phyloP scores from a whole-genome alignment of 345 rosid species.

The Lagerstroemia speciosa region DNA sequence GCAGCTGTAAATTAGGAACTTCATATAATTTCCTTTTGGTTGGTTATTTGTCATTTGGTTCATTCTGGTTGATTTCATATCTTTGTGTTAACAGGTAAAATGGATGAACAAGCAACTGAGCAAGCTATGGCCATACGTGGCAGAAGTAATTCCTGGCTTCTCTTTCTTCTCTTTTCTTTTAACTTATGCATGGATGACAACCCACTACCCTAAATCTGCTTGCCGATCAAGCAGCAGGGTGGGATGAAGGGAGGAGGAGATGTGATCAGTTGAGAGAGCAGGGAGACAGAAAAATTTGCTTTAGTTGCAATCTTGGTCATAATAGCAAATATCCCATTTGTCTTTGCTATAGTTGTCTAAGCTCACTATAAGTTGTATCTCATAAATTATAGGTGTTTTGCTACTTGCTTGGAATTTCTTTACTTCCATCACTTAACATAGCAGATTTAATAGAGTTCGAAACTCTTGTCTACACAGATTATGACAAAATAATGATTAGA shows the following conservation, averaged over 20 bases:
- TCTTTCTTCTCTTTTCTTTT: not conserved
- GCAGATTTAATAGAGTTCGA: not conserved
- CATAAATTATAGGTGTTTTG: not conserved
- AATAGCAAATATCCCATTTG: not conserved
- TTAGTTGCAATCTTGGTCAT: not conserved
- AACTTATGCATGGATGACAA: not conserved
- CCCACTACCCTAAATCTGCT: not conserved
- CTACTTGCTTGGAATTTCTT: not conserved
- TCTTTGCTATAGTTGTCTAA: not conserved
- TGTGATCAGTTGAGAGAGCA: not conserved
- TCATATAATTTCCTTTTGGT: not conserved
- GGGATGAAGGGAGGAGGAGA: not conserved
- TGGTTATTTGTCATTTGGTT: not conserved
- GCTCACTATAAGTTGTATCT: not conserved
- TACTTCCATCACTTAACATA: not conserved
- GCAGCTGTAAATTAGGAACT: not conserved
- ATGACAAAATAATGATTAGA: not conserved
- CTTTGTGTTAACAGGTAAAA: slow-evolving; percentile 57
- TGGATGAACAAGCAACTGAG: slow-evolving; percentile 92
- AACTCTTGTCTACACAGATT: not conserved
- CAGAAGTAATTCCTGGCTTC: slow-evolving; percentile 55
- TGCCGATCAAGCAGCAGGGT: not conserved
- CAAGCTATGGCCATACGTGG: slow-evolving; percentile 94
- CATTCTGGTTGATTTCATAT: not conserved
- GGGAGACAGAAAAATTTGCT: not conserved